Evolutionary conservation across 306 rosid genomes (phyloP).

Genomic region (Pterocarpus santalinus): DNA sequence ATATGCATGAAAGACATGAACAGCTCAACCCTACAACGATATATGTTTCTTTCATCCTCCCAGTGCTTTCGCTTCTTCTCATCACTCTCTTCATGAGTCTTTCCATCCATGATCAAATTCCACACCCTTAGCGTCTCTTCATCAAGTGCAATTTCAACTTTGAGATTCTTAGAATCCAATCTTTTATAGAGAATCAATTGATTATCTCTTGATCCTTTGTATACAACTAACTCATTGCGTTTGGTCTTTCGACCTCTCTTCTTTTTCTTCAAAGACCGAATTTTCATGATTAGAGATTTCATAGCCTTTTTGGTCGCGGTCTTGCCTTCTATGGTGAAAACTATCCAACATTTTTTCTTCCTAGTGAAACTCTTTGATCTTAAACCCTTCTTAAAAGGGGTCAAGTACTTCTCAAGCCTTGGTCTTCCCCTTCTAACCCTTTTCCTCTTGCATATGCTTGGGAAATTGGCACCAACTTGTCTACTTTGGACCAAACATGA

Average conservation of each 20-base stretch:
- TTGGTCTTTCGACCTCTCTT: not conserved
- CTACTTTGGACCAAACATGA: not conserved
- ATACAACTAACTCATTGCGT: not conserved
- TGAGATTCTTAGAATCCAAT: not conserved
- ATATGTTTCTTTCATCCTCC: not conserved
- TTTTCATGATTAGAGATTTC: not conserved
- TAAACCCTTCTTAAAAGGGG: not conserved
- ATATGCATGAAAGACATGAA: conserved; percentile 5
- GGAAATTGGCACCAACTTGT: conserved; percentile 26
- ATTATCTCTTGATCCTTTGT: not conserved
- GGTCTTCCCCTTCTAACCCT: not conserved
- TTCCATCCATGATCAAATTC: conserved; percentile 42
- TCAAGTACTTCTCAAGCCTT: not conserved
- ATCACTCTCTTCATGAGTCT: conserved; percentile 27
- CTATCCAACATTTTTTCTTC: not conserved
- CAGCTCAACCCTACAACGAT: not conserved
- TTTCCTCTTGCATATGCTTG: conserved; percentile 12
- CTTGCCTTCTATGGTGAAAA: not conserved
- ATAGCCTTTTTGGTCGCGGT: not conserved
- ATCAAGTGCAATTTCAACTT: conserved; percentile 27
- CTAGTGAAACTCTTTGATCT: conserved; percentile 38
- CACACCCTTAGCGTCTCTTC: conserved; percentile 48
- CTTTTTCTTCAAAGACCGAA: not conserved
- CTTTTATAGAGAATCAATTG: conserved; percentile 31
- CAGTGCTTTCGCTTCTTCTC: conserved; percentile 20